Evolutionary conservation across 73 alveolate species (phyloP).

Genomic region (Symbiodinium natans): DNA sequence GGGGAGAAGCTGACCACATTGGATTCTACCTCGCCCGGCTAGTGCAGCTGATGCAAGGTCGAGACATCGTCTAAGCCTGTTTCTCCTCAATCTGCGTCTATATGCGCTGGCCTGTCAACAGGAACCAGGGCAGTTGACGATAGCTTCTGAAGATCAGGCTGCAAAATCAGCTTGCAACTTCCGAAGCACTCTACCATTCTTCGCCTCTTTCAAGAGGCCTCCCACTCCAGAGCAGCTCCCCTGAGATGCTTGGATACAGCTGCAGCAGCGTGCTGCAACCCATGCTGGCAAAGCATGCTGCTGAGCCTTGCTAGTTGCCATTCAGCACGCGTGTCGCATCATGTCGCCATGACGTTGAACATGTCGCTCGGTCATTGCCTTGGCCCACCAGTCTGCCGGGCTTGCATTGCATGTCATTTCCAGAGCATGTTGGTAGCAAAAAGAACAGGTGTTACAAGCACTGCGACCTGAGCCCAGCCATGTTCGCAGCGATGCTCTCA

Average conservation of each 20-base stretch:
- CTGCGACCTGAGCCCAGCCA: background rate
- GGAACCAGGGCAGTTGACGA: background rate
- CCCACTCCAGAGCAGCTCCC: background rate
- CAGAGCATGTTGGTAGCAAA: background rate
- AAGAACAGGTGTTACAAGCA: no score
- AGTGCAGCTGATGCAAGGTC: background rate
- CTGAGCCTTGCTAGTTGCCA: no score
- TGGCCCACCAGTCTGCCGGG: no score
- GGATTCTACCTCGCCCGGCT: background rate
- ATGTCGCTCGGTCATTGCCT: no score
- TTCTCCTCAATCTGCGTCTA: background rate
- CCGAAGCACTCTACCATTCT: background rate
- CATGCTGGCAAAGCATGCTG: no score
- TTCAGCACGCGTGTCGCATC: no score
- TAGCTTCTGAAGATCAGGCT: background rate
- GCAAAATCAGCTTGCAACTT: background rate
- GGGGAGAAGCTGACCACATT: background rate
- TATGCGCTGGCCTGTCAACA: background rate
- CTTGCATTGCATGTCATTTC: background rate
- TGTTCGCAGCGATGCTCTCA: slow-evolving; percentile 6
- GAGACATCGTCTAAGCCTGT: background rate
- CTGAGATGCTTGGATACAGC: background rate
- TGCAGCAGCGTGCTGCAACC: background rate
- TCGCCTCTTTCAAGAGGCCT: background rate
- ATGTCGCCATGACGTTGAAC: no score